Evolutionary conservation across 176 grass and related monocot species (phyloP).

Genomic region (Cenchrus purpureus): DNA sequence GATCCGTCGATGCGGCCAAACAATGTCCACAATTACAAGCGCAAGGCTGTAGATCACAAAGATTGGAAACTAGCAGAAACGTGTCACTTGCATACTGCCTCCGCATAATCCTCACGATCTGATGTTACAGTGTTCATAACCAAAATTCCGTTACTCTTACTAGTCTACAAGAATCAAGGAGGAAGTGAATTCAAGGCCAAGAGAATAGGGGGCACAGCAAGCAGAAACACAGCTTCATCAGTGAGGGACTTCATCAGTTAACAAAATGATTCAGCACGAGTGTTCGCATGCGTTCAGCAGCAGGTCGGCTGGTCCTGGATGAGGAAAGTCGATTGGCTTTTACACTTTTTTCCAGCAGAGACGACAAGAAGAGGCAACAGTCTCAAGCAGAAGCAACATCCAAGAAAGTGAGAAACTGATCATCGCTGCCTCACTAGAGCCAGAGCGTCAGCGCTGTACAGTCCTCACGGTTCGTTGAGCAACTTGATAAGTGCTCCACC

Average conservation of each 20-base stretch:
- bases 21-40: not conserved
- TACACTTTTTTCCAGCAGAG: not conserved
- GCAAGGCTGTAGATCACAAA: not conserved
- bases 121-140: not conserved
- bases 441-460: constrained; percentile 6
- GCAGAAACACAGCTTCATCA: not conserved
- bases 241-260: not conserved
- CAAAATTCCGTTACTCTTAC: not conserved
- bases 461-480: not conserved
- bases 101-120: not conserved
- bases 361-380: constrained; percentile 25
- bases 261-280: not conserved
- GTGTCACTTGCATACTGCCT: not conserved
- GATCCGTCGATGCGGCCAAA: not conserved
- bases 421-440: not conserved
- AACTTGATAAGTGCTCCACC: constrained; percentile 21
- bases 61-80: not conserved
- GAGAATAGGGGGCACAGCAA: not conserved
- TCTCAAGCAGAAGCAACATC: constrained; percentile 15
- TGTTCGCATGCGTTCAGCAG: not conserved
- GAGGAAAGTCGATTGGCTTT: not conserved
- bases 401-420: constrained; percentile 7
- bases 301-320: not conserved
- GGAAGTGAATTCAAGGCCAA: not conserved
- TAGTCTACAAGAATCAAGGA: not conserved